Conservation (phyloP, 2,329 filamentous ascomycete genomes). For the Alternaria viburni region DNA sequence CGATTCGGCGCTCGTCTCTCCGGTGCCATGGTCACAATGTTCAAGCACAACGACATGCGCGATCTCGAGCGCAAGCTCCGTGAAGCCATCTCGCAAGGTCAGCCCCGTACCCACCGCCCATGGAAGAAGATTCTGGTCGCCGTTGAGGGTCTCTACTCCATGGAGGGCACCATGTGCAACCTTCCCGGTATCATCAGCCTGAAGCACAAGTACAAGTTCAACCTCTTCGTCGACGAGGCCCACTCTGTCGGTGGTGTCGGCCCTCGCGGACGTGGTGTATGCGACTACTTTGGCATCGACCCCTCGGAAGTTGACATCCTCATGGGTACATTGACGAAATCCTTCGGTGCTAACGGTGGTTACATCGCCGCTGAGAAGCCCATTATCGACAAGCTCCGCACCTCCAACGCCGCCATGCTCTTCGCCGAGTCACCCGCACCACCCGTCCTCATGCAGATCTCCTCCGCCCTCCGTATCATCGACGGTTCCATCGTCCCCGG, state of each 20-base stretch:
- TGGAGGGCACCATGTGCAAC: constrained; percentile 99
- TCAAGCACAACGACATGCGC: constrained; percentile 96
- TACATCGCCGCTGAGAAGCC: constrained; percentile 89
- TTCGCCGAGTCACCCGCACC: constrained; percentile 89
- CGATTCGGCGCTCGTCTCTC: constrained; percentile 93
- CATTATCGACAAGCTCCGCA: constrained; percentile 90
- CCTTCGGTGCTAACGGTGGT: constrained; percentile 96
- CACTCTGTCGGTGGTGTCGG: constrained; percentile 95
- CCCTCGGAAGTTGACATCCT: constrained; percentile 88
- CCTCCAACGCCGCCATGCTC: constrained; percentile 83
- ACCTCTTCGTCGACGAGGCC: constrained; percentile 93
- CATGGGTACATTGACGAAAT: constrained; percentile 98
- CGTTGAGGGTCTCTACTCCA: constrained; percentile 96
- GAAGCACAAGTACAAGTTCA: constrained; percentile 96
- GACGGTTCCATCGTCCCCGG: constrained; percentile 85
- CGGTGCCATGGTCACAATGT: constrained; percentile 91
- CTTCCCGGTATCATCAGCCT: constrained; percentile 86
- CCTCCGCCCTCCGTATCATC: constrained; percentile 85
- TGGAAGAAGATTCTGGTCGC: constrained; percentile 99
- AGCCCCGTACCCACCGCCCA: constrained; percentile 95
- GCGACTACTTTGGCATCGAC: constrained; percentile 95
- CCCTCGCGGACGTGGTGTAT: constrained; percentile 86
- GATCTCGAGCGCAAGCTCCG: constrained; percentile 86
- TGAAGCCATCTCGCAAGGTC: constrained; percentile 93
- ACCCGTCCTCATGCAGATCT: constrained; percentile 88